Evolutionary conservation across 352 stramenopile genomes (phyloP).

Genomic region (Phytophthora agathidicida): DNA sequence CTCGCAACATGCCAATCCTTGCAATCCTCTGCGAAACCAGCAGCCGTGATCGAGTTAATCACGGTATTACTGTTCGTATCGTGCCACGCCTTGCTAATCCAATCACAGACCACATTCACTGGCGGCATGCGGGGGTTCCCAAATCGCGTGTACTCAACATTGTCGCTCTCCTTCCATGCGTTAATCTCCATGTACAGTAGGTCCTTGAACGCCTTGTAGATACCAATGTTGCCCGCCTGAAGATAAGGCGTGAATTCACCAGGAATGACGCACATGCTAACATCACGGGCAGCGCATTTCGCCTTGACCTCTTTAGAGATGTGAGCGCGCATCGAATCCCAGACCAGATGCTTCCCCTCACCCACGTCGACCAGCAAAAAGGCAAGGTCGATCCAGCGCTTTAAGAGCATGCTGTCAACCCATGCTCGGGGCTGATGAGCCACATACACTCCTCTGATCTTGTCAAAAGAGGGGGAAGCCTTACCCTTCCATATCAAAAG

Average conservation of each 20-base stretch:
- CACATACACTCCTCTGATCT: constrained; percentile 22
- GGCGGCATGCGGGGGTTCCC: constrained; percentile 3
- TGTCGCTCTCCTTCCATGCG: too few relatives aligned
- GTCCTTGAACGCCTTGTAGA: too few relatives aligned
- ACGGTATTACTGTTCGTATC: background rate
- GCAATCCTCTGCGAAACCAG: too few relatives aligned
- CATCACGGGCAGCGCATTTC: background rate
- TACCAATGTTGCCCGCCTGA: constrained; percentile 10
- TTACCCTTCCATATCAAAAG: too few relatives aligned
- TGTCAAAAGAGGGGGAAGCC: constrained; percentile 11
- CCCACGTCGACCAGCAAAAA: constrained; percentile 6
- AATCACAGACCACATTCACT: background rate
- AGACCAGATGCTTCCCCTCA: constrained; percentile 14
- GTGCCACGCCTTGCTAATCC: constrained; percentile 1
- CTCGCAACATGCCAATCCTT: too few relatives aligned
- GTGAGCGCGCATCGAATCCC: constrained; percentile 29
- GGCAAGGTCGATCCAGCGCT: background rate
- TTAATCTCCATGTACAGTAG: too few relatives aligned
- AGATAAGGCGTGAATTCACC: constrained; percentile 9
- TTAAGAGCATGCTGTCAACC: constrained; percentile 12
- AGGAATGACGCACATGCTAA: constrained; percentile 10
- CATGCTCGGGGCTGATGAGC: constrained; percentile 11
- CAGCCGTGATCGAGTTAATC: background rate
- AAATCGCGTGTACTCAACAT: background rate
- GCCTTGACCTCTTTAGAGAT: constrained; percentile 23